These are phyloP conservation scores for Aspergillus sp. DNA, from an alignment of 2,329 filamentous ascomycete species.

Conservation along the genomic window DNA sequence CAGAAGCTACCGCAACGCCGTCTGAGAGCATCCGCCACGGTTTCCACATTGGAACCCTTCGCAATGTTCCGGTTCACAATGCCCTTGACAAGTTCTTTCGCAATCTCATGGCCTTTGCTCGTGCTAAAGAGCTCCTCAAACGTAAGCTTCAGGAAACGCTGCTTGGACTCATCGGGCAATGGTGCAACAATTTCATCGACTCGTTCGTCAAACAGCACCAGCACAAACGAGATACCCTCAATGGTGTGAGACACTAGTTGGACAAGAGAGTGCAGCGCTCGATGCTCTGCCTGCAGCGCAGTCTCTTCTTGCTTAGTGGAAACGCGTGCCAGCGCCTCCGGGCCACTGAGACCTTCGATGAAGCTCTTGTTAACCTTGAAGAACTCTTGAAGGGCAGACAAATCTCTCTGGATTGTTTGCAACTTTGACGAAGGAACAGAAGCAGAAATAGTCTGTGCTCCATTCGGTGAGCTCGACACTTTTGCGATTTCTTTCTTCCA, in stretches of 20 bases:
- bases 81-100: conserved; percentile 91
- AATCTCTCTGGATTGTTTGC: conserved; percentile 71
- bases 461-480: conserved; percentile 54
- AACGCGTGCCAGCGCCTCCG: conserved; percentile 76
- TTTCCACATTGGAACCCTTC: conserved; percentile 95
- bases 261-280: conserved; percentile 82
- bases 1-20: conserved; percentile 95
- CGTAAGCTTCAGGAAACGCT: conserved; percentile 72
- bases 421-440: conserved; percentile 69
- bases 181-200: conserved; percentile 82
- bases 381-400: conserved; percentile 77
- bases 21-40: conserved; percentile 89
- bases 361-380: conserved; percentile 83
- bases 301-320: conserved; percentile 86
- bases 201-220: conserved; percentile 91
- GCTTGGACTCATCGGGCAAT: conserved; percentile 68
- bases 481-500: conserved; percentile 79
- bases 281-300: conserved; percentile 88
- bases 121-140: conserved; percentile 87
- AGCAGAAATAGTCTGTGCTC: conserved; percentile 64
- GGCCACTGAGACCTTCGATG: conserved; percentile 91
- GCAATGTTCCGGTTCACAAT: conserved; percentile 98
- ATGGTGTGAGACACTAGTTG: conserved; percentile 86
- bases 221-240: conserved; percentile 93
- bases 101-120: conserved; percentile 76